A percentile compares a stretch with the other conserved stretches of the same genome.
phyloP scores from a whole-genome alignment of 805 yeast genomes.

The Kuraishia borneana region DNA sequence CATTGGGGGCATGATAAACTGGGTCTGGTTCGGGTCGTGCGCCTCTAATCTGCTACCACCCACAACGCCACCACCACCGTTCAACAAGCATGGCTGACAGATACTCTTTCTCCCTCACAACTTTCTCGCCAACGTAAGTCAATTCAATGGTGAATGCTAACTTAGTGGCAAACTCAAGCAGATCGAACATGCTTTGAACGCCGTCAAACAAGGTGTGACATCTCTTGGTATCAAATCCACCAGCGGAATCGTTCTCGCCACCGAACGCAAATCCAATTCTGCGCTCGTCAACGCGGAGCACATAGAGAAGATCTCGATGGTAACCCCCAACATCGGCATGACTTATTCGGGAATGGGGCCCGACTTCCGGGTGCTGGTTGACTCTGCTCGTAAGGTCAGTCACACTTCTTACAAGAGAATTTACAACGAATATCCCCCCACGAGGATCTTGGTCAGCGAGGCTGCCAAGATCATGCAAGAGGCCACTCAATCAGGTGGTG shows the following conservation, averaged over 20 bases:
- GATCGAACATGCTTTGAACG: constrained; percentile 94
- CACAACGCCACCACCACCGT: background rate
- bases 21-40: no score
- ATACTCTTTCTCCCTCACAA: constrained; percentile 93
- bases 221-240: constrained; percentile 90
- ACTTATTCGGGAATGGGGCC: constrained; percentile 99
- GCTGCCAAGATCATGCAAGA: constrained; percentile 96
- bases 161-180: constrained; percentile 91
- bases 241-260: constrained; percentile 93
- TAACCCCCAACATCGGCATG: constrained; percentile 95
- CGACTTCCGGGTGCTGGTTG: constrained; percentile 89
- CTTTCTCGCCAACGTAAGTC: constrained; percentile 89
- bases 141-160: background rate
- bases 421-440: constrained; percentile 96
- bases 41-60: background rate
- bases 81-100: constrained; percentile 75
- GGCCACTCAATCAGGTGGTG: constrained; percentile 98
- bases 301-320: constrained; percentile 63
- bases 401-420: constrained; percentile 88
- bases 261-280: constrained; percentile 85
- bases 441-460: constrained; percentile 85
- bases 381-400: constrained; percentile 85
- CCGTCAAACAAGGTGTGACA: constrained; percentile 96
- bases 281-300: constrained; percentile 65
- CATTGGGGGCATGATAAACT: background rate